phyloP scores from a whole-genome alignment of 495 filamentous ascomycete genomes.

The Annulohypoxylon nitens region DNA sequence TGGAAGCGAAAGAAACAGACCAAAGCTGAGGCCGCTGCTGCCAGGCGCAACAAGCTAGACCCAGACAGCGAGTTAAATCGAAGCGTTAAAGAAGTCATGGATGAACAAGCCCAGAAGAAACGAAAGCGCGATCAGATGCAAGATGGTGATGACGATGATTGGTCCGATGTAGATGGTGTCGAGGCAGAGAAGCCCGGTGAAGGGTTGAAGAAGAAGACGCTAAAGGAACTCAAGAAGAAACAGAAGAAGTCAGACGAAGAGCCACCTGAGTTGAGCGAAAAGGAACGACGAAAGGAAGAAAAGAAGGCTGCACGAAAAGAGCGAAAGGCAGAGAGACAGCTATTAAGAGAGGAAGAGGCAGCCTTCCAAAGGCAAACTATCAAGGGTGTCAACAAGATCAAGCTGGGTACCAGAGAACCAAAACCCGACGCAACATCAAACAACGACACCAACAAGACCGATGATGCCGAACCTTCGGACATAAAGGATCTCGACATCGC shows the following conservation, averaged over 20 bases:
- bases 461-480: conserved; percentile 37
- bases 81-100: conserved; percentile 86
- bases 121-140: conserved; percentile 62
- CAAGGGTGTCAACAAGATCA: conserved; percentile 53
- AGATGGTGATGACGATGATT: conserved; percentile 55
- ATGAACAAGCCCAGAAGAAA: conserved; percentile 80
- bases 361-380: conserved; percentile 52
- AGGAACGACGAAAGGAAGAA: conserved; percentile 52
- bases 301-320: conserved; percentile 54
- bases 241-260: conserved; percentile 47
- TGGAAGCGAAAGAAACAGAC: conserved; percentile 90
- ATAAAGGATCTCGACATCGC: conserved; percentile 62
- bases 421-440: conserved; percentile 34
- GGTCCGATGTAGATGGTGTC: conserved; percentile 57
- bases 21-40: conserved; percentile 82
- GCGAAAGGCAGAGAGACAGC: conserved; percentile 51
- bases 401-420: conserved; percentile 45
- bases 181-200: conserved; percentile 68
- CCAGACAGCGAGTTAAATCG: conserved; percentile 78
- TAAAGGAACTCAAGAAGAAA: conserved; percentile 60
- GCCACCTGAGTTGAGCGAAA: conserved; percentile 37
- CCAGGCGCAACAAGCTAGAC: conserved; percentile 85
- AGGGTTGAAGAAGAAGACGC: conserved; percentile 61
- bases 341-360: conserved; percentile 58
- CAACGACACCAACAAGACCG: conserved; percentile 44